A percentile compares a stretch with the other conserved stretches of the same genome.
phyloP scores from a whole-genome alignment of 192 early-diverging fungal genomes.

The Coemansia aciculifera region DNA sequence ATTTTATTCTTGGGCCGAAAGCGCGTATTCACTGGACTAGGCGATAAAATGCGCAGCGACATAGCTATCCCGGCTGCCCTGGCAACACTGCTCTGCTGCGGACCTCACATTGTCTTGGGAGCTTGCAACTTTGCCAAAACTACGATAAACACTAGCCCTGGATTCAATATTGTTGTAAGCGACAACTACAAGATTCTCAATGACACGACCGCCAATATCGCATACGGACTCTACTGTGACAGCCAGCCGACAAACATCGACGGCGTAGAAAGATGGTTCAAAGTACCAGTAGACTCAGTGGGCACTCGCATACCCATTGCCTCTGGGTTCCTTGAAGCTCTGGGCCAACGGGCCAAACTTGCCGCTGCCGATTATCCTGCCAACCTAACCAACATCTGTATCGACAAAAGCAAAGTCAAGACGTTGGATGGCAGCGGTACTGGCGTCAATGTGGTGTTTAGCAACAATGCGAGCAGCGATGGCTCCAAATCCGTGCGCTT shows the following conservation, averaged over 20 bases:
- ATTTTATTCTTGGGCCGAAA: background rate
- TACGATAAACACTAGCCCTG: slow-evolving; percentile 26
- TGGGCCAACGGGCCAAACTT: slow-evolving; percentile 23
- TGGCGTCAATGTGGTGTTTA: slow-evolving; percentile 34
- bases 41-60: slow-evolving; percentile 23
- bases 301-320: slow-evolving; percentile 37
- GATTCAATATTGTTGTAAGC: slow-evolving; percentile 46
- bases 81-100: background rate
- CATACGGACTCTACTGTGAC: slow-evolving; percentile 52
- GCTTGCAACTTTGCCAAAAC: slow-evolving; percentile 39
- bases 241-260: slow-evolving; percentile 30
- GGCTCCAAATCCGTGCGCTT: slow-evolving; percentile 29
- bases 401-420: slow-evolving; percentile 29
- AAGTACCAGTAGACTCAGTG: slow-evolving; percentile 41
- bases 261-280: slow-evolving; percentile 49
- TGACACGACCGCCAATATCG: slow-evolving; percentile 27
- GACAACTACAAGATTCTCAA: slow-evolving; percentile 53
- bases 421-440: slow-evolving; percentile 9
- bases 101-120: slow-evolving; percentile 13
- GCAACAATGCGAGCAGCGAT: slow-evolving; percentile 30
- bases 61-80: slow-evolving; percentile 1
- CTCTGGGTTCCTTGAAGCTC: slow-evolving; percentile 50
- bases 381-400: slow-evolving; percentile 44
- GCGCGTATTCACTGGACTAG: background rate
- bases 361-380: slow-evolving; percentile 19